Percentiles rank a stretch among this genome's conserved stretches.
phyloP scores from a whole-genome alignment of 2,329 filamentous ascomycete species.

The Blastomyces emzantsi region DNA sequence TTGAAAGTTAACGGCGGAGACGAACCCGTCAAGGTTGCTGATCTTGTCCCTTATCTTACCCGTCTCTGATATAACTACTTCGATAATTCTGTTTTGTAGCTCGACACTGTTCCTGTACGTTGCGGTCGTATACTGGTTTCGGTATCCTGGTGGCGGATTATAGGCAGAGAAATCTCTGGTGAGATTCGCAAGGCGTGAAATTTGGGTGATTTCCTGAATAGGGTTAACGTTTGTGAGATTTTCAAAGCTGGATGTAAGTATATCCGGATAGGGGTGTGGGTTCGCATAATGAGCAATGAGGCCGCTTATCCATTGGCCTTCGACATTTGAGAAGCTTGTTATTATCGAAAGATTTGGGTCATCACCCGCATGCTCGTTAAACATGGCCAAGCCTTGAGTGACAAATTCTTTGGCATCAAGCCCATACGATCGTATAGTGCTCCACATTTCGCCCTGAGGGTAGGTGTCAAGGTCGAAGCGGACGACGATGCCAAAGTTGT shows the following conservation, averaged over 20 bases:
- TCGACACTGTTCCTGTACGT: slow-evolving; percentile 5
- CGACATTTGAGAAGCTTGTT: background rate
- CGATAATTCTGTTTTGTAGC: slow-evolving; percentile 2
- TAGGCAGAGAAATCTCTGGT: background rate
- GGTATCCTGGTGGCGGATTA: background rate
- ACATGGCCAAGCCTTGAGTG: background rate
- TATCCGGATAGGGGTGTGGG: background rate
- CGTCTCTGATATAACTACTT: background rate
- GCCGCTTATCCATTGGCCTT: background rate
- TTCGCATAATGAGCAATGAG: background rate
- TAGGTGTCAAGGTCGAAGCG: slow-evolving; percentile 6
- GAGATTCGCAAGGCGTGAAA: background rate
- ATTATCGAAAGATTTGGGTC: background rate
- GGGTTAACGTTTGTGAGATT: background rate
- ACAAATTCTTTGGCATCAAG: background rate
- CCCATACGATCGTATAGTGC: background rate
- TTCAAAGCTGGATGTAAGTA: background rate
- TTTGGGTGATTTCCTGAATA: background rate
- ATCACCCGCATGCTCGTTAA: slow-evolving; percentile 1
- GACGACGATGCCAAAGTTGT: slow-evolving; percentile 39
- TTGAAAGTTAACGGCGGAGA: slow-evolving; percentile 17
- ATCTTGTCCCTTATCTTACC: background rate
- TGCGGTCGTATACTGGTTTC: background rate
- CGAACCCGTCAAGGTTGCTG: background rate
- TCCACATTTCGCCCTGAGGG: background rate